A percentile compares a stretch with the other conserved stretches of the same genome.
Conservation (phyloP, 2,329 filamentous ascomycete genomes). For the Colletotrichum higginsianum region DNA sequence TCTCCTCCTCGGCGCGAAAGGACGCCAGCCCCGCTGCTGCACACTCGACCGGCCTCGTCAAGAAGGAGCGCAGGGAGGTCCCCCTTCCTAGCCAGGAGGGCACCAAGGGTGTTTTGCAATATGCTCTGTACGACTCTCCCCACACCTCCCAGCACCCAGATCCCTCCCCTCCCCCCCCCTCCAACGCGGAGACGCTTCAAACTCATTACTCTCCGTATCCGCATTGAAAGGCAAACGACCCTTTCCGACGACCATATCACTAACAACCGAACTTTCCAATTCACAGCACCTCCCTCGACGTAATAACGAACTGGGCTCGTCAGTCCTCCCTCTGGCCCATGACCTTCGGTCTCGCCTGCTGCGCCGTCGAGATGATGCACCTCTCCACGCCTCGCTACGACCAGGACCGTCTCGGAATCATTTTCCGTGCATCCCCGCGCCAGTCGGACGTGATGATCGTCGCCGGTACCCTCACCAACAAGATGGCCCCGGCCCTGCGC, state of each 20-base stretch:
- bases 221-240: background rate
- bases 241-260: background rate
- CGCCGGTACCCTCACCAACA: slow-evolving; percentile 93
- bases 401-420: slow-evolving; percentile 89
- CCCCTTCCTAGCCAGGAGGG: slow-evolving; percentile 83
- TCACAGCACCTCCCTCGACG: slow-evolving; percentile 81
- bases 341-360: slow-evolving; percentile 91
- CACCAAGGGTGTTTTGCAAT: slow-evolving; percentile 86
- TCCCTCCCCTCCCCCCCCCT: background rate
- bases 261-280: background rate
- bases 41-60: slow-evolving; percentile 66
- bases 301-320: slow-evolving; percentile 86
- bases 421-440: slow-evolving; percentile 89
- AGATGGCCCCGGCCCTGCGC: slow-evolving; percentile 92
- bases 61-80: slow-evolving; percentile 77
- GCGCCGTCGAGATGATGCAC: slow-evolving; percentile 94
- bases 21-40: slow-evolving; percentile 71
- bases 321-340: slow-evolving; percentile 91
- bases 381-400: slow-evolving; percentile 90
- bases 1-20: slow-evolving; percentile 77
- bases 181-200: background rate
- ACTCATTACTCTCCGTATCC: background rate
- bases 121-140: slow-evolving; percentile 79
- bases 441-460: slow-evolving; percentile 96
- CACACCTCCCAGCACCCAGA: background rate